These are phyloP conservation scores for Silene conica DNA, from an alignment of 148 eudicot genomes.

Conservation along the genomic window DNA sequence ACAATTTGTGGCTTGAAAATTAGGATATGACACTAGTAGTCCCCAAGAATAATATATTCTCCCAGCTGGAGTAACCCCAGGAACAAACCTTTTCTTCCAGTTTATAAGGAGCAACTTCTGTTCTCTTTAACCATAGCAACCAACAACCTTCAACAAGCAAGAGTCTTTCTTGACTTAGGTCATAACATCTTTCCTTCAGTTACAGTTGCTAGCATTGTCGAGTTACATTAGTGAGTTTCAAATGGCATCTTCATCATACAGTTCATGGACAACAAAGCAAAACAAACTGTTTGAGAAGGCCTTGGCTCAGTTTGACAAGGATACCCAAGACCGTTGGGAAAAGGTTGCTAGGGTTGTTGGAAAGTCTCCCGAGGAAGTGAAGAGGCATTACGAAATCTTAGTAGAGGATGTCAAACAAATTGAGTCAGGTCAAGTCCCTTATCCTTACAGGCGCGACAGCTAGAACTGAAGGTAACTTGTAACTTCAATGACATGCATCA, in stretches of 20 bases:
- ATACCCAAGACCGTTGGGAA: conserved; percentile 68
- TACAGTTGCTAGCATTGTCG: conserved; percentile 8
- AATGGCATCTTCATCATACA: conserved; percentile 52
- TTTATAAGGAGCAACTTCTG: conserved; percentile 39
- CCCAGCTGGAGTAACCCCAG: conserved; percentile 51
- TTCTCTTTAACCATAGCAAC: conserved; percentile 26
- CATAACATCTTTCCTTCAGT: conserved; percentile 12
- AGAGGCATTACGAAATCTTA: conserved; percentile 56
- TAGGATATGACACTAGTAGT: conserved; percentile 20
- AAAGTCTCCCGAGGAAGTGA: conserved; percentile 62
- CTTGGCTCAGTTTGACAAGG: conserved; percentile 47
- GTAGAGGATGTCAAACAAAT: conserved; percentile 47
- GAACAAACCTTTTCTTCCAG: conserved; percentile 34
- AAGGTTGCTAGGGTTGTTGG: conserved; percentile 56
- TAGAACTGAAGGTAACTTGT: conserved; percentile 28
- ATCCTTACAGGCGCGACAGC: conserved; percentile 38
- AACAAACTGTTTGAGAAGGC: conserved; percentile 64
- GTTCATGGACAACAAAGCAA: conserved; percentile 60
- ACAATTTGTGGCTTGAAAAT: conserved; percentile 33
- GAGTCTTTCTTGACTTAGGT: not conserved
- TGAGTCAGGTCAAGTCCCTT: conserved; percentile 50
- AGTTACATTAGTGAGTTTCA: not conserved
- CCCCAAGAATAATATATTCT: conserved; percentile 36
- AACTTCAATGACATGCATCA: conserved; percentile 12
- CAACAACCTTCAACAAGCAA: conserved; percentile 14